These are phyloP conservation scores for Plasmopara viticola DNA, from an alignment of 352 stramenopile species.

Conservation along the genomic window DNA sequence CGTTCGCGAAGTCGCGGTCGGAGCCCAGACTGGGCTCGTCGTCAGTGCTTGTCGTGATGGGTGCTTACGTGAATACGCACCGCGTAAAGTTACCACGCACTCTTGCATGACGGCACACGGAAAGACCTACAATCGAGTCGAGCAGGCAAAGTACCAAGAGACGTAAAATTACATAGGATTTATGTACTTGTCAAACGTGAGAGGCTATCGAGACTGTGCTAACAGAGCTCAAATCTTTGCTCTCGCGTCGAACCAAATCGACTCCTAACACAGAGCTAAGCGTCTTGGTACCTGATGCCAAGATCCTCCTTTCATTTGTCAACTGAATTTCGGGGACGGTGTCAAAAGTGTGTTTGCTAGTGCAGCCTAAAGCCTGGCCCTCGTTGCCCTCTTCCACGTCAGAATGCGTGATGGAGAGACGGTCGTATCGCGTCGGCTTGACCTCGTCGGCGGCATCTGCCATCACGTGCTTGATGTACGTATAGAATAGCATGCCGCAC, in stretches of 20 bases:
- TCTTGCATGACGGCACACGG: background rate
- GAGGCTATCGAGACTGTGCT: slow-evolving; percentile 17
- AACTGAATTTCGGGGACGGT: background rate
- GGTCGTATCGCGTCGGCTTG: background rate
- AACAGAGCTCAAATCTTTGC: slow-evolving; percentile 37
- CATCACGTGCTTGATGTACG: slow-evolving; percentile 55
- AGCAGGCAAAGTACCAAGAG: no score
- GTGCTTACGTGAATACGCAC: slow-evolving; percentile 58
- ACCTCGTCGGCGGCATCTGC: slow-evolving; percentile 17
- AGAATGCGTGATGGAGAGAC: background rate
- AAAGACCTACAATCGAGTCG: no score
- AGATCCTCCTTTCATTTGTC: slow-evolving; percentile 22
- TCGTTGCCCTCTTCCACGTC: slow-evolving; percentile 7
- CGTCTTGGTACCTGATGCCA: slow-evolving; percentile 17
- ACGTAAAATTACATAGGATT: slow-evolving; percentile 28
- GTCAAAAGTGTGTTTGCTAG: slow-evolving; percentile 2
- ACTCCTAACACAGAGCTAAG: slow-evolving; percentile 12
- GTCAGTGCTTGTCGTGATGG: slow-evolving; percentile 60
- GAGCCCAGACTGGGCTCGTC: slow-evolving; percentile 29
- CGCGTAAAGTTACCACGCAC: slow-evolving; percentile 16
- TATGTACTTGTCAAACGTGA: slow-evolving; percentile 29
- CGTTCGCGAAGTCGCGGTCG: slow-evolving; percentile 46
- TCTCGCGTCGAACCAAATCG: slow-evolving; percentile 50
- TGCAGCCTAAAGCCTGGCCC: slow-evolving; percentile 8
- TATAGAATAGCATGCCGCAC: slow-evolving; percentile 71